phyloP scores from a whole-genome alignment of 805 yeast species.

The Yamadazyma philogaea region DNA sequence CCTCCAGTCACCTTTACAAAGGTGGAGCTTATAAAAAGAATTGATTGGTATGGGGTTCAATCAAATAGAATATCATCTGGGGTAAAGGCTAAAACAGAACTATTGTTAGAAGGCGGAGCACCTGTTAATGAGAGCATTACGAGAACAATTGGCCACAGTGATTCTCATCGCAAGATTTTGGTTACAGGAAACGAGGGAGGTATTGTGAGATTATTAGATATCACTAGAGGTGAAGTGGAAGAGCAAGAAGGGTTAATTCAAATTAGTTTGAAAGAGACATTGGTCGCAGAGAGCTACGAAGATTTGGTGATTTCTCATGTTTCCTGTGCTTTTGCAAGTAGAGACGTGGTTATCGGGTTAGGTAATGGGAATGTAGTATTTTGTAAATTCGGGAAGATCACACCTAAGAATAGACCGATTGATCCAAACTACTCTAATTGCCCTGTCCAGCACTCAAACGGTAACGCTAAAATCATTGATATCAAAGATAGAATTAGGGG shows the following conservation, averaged over 20 bases:
- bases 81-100: constrained; percentile 40
- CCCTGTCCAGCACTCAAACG: constrained; percentile 30
- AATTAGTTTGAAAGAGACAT: constrained; percentile 31
- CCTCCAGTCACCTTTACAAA: constrained; percentile 62
- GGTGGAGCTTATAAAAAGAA: constrained; percentile 52
- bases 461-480: constrained; percentile 42
- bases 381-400: constrained; percentile 60
- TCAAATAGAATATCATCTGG: constrained; percentile 28
- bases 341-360: constrained; percentile 69
- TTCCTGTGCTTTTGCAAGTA: constrained; percentile 75
- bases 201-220: constrained; percentile 77
- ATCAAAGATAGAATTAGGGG: constrained; percentile 54
- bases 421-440: constrained; percentile 27
- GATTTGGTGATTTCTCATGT: constrained; percentile 45
- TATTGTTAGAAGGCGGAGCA: constrained; percentile 76
- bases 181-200: constrained; percentile 90
- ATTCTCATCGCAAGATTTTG: constrained; percentile 46
- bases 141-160: constrained; percentile 32
- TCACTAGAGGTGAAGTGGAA: constrained; percentile 63
- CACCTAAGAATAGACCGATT: constrained; percentile 11
- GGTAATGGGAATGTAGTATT: constrained; percentile 71
- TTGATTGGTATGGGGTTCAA: constrained; percentile 79
- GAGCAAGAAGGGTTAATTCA: constrained; percentile 32
- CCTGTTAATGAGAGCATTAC: constrained; percentile 47
- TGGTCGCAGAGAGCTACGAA: constrained; percentile 21